These are phyloP conservation scores for Stemphylium vesicarium DNA, from an alignment of 2,329 filamentous ascomycete genomes.

Conservation along the genomic window DNA sequence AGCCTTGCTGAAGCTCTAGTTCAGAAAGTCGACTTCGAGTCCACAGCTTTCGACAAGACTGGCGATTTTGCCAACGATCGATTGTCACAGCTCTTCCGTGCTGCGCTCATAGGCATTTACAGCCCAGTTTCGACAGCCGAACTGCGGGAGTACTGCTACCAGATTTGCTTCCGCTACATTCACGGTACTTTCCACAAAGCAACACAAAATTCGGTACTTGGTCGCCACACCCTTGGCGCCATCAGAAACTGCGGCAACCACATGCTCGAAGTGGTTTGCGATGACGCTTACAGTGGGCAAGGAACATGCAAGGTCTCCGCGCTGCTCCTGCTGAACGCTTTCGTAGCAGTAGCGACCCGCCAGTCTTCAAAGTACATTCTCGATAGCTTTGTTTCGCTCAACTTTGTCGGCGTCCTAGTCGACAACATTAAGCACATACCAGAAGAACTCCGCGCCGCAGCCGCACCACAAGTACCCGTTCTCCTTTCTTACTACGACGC, in stretches of 20 bases:
- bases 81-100: constrained; percentile 88
- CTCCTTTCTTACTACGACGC: constrained; percentile 71
- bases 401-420: constrained; percentile 88
- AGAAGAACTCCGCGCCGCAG: constrained; percentile 61
- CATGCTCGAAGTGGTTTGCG: constrained; percentile 84
- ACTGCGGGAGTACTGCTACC: constrained; percentile 85
- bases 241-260: constrained; percentile 81
- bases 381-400: constrained; percentile 80
- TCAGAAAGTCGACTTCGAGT: constrained; percentile 70
- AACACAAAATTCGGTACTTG: constrained; percentile 38
- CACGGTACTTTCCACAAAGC: constrained; percentile 66
- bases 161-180: constrained; percentile 87
- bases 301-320: constrained; percentile 83
- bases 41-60: constrained; percentile 53
- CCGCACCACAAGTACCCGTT: constrained; percentile 57
- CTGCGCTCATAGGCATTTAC: constrained; percentile 79
- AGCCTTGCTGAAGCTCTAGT: constrained; percentile 76
- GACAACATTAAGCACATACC: constrained; percentile 84
- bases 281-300: constrained; percentile 89
- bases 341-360: constrained; percentile 75
- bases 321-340: constrained; percentile 78
- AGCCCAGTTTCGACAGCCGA: constrained; percentile 73
- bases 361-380: constrained; percentile 78
- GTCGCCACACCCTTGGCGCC: constrained; percentile 66
- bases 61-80: constrained; percentile 85